Percentiles rank a stretch among this genome's conserved stretches.
Conservation (phyloP, 148 eudicot genomes). For the Chenopodium quinoa region DNA sequence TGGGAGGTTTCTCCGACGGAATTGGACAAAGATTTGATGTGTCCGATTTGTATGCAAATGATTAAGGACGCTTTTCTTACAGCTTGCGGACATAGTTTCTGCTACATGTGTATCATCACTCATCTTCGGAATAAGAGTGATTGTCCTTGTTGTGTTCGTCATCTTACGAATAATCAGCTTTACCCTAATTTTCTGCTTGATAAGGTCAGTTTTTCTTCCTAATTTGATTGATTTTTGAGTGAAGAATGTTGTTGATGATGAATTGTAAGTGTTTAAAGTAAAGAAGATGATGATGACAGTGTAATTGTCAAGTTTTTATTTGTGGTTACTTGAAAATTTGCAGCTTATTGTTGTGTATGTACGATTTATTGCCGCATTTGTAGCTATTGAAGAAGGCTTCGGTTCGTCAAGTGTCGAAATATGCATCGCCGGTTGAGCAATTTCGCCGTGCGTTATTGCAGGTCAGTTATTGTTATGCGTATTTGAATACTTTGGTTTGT, state of each 20-base stretch:
- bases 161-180: constrained; percentile 58
- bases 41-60: constrained; percentile 61
- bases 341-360: constrained; percentile 46
- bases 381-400: constrained; percentile 83
- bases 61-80: constrained; percentile 83
- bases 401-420: constrained; percentile 46
- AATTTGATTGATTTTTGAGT: neutral
- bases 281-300: neutral
- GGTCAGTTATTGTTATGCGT: constrained; percentile 43
- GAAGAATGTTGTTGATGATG: neutral
- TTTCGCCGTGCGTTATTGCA: constrained; percentile 64
- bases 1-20: constrained; percentile 23
- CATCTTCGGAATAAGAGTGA: constrained; percentile 79
- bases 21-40: constrained; percentile 56
- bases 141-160: constrained; percentile 78
- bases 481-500: neutral
- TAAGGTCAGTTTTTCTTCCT: constrained; percentile 42
- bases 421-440: constrained; percentile 70
- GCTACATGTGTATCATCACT: constrained; percentile 88
- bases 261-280: neutral
- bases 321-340: constrained; percentile 40
- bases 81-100: constrained; percentile 82
- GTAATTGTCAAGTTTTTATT: constrained; percentile 4
- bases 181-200: constrained; percentile 87
- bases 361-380: constrained; percentile 54